Percentiles rank a stretch among this genome's conserved stretches.
Conservation (phyloP, 2,329 filamentous ascomycete species). For the Mariannaea sp. region DNA sequence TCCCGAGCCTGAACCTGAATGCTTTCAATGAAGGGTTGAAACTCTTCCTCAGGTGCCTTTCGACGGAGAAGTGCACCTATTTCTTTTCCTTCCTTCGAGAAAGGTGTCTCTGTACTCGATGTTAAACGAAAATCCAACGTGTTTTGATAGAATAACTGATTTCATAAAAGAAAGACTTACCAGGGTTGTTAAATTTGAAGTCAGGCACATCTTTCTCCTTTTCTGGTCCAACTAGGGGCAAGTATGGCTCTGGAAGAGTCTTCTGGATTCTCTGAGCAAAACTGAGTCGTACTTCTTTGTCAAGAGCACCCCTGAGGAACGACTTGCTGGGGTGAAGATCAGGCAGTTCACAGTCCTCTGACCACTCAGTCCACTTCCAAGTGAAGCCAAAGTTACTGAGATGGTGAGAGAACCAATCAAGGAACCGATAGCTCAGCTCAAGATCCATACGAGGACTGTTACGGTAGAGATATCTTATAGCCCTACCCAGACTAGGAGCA, state of each 20-base stretch:
- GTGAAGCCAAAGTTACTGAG: slow-evolving; percentile 98
- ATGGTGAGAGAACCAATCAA: slow-evolving; percentile 98
- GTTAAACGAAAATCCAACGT: too few species aligned
- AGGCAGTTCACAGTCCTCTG: slow-evolving; percentile 79
- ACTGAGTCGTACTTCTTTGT: slow-evolving; percentile 95
- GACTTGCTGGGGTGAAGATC: slow-evolving; percentile 86
- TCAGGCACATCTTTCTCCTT: slow-evolving; percentile 96
- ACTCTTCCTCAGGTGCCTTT: slow-evolving; percentile 84
- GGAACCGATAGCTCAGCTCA: slow-evolving; percentile 82
- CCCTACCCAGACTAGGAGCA: slow-evolving; percentile 88
- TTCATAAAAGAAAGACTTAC: slow-evolving; percentile 53
- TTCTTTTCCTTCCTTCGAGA: slow-evolving; percentile 81
- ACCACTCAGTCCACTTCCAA: slow-evolving; percentile 99
- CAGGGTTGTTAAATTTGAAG: slow-evolving; percentile 83
- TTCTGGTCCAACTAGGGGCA: slow-evolving; percentile 77
- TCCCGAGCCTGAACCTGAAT: slow-evolving; percentile 81
- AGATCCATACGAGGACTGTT: slow-evolving; percentile 83
- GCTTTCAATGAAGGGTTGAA: slow-evolving; percentile 77
- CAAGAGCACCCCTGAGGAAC: slow-evolving; percentile 86
- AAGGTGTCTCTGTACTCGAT: slow-evolving; percentile 71
- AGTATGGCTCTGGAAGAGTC: slow-evolving; percentile 84
- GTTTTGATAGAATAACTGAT: too few species aligned
- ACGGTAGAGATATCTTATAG: slow-evolving; percentile 89
- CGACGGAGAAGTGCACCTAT: slow-evolving; percentile 78
- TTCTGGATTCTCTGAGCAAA: slow-evolving; percentile 96